Conservation (phyloP, 306 rosid genomes). For the Acacia crassicarpa region DNA sequence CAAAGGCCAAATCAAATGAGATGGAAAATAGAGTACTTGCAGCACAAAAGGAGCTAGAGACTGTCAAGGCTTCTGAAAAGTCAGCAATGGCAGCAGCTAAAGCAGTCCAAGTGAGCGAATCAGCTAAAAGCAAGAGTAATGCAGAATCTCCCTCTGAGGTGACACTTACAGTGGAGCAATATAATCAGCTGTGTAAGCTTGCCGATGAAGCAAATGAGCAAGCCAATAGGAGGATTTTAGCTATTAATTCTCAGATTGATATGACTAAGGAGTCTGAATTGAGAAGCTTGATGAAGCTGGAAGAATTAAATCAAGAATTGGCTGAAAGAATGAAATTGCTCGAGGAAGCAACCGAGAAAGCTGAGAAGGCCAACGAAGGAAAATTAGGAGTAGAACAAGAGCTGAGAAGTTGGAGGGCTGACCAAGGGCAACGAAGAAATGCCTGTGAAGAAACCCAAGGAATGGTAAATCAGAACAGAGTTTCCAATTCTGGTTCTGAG, state of each 20-base stretch:
- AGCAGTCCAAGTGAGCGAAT: constrained; percentile 50
- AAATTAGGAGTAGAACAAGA: constrained; percentile 70
- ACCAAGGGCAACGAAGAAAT: not conserved
- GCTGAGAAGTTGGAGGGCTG: constrained; percentile 64
- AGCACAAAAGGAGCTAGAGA: constrained; percentile 59
- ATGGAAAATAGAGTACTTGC: constrained; percentile 61
- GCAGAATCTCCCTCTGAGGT: constrained; percentile 47
- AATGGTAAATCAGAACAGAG: not conserved
- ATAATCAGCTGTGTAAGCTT: constrained; percentile 57
- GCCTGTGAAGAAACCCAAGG: not conserved
- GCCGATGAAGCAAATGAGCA: constrained; percentile 69
- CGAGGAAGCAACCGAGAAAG: constrained; percentile 49
- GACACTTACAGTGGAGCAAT: constrained; percentile 57
- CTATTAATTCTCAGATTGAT: constrained; percentile 56
- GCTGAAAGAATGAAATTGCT: constrained; percentile 53
- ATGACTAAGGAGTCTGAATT: constrained; percentile 62
- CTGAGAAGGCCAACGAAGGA: constrained; percentile 76
- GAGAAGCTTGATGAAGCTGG: constrained; percentile 54
- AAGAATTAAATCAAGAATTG: constrained; percentile 52
- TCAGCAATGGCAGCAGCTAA: constrained; percentile 54
- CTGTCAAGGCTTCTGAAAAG: constrained; percentile 62
- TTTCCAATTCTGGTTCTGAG: not conserved
- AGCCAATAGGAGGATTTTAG: constrained; percentile 52
- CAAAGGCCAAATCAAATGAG: constrained; percentile 65
- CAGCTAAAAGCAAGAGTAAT: constrained; percentile 8